phyloP scores from a whole-genome alignment of 108 stramenopile genomes.

The Nannochloropsis granulata region DNA sequence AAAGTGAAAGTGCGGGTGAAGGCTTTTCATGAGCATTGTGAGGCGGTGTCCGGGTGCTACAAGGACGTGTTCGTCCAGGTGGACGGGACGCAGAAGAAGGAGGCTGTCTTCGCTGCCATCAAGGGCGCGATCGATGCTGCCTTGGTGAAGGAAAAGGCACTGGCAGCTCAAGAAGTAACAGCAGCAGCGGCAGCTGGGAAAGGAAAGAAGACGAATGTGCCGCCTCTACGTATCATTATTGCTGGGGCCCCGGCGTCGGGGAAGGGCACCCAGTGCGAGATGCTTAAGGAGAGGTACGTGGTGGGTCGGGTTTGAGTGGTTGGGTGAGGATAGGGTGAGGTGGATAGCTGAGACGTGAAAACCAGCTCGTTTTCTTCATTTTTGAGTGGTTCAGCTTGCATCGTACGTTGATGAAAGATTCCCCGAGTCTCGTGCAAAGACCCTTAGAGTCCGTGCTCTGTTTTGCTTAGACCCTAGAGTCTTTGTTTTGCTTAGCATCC shows the following conservation, averaged over 20 bases:
- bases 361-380: not conserved
- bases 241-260: constrained; percentile 91
- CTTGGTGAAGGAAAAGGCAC: not conserved
- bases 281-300: constrained; percentile 15
- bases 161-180: too few relatives aligned
- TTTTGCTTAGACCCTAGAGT: not conserved
- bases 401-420: not conserved
- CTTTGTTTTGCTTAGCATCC: not conserved
- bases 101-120: not conserved
- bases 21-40: not conserved
- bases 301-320: not conserved
- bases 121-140: not conserved
- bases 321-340: not conserved
- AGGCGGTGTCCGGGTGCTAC: not conserved
- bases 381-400: not conserved
- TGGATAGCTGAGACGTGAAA: not conserved
- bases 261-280: constrained; percentile 63
- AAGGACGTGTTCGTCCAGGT: not conserved
- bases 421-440: not conserved
- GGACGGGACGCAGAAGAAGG: constrained; percentile 6
- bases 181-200: too few relatives aligned
- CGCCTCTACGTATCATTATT: constrained; percentile 45
- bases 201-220: not conserved
- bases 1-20: not conserved
- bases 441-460: not conserved